Base-by-base conservation (phyloP, 306 rosid species). In the Canavalia gladiata region DNA sequence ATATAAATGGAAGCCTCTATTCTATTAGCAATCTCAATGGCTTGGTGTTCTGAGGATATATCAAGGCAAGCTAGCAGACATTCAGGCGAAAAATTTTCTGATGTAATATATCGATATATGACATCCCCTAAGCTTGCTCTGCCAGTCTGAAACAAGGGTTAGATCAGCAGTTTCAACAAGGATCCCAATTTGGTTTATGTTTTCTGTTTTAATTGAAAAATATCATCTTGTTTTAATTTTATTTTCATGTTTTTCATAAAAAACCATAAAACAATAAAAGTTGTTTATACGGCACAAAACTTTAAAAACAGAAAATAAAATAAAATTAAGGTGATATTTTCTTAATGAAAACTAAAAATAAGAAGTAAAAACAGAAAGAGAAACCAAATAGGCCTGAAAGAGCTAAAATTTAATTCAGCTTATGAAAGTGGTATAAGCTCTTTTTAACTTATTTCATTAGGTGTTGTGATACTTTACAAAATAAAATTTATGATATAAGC, bases 31-130 rank as follows among this genome's bases (percentile, higher is more conserved):
- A 93, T 89, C 84, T 90, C 97, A 69, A 86, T 89, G 39, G 98
- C 98, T 88, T 93, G 92, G 84, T 93, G 97, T 56, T 95, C 99
- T 62, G 99, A 90, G 4, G 95, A 88, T 74, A 95, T 62, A 76
- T 91, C 98, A 76, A 95, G 93, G 87, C 87, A 85, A 54, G 88
- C 91, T 18, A 89, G 85, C 68, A 95, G 77, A 83, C 90, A 86
- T 68, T 93, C 96, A 0, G 92, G 89, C 13, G 92, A 88, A 83
- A 93, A 95, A 59, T 81, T 91, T 66, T 95, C 99, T 18, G 96
- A 88, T 30, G 87, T 87, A 58, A 95, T 89, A 66, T 86, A 87
- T 34, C 91, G 89, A 72, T 91, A 89, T 1, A 95, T 90, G 45
- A 88, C 51, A 82, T 95, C 99, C 3, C 99, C 98, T 84, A 95